Evolutionary conservation across 352 stramenopile genomes (phyloP), one percentile per base, ranked within the genome.

Genomic region (Globisporangium echinulatum): DNA sequence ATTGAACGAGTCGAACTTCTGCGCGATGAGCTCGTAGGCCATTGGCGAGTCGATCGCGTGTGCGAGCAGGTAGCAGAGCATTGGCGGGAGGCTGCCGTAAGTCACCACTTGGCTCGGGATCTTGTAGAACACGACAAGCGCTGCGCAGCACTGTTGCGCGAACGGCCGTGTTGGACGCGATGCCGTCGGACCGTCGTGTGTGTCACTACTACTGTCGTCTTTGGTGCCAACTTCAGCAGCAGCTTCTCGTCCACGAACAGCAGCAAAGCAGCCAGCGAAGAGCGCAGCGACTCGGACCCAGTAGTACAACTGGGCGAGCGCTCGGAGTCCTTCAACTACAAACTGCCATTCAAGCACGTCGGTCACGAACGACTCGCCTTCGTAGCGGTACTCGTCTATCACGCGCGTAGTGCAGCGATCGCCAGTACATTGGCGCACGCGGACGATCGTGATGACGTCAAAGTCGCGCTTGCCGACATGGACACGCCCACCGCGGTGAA

Each of bases 1-100:
- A 14, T 65, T 54, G 40, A 56, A 38, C 15, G 64, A 64, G 14
- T 61, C 53, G 44, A 71, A 75, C n/a, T 64, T 43, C 10, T 69
- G 56, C 17, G 17, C 56, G 14, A 69, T 52, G 14, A 62, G 19
- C 39, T 62, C 56, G 56, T 62, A 62, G 8, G 56, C 48, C 8
- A 61, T 55, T 6, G 56, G 47, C 3, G 56, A 38, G 47, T 61
- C 47, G 14, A 61, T 55, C 9, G 40, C 6, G 25, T 61, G 56
- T 5, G 56, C 48, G 0, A 55, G 3, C 7, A 61, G 17, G 56
- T 61, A 55, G 36, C 48, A 50, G 9, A 14, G 15, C 3, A 62
- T 14, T 7, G 56, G 56, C 5, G 56, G 37, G 7, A 33, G 3
- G 8, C 56, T 62, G 0, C 40, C 49, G 13, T 62, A 62, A 19